Conservation (phyloP, 2,329 filamentous ascomycete species). For the Scolecobasidium constrictum region DNA sequence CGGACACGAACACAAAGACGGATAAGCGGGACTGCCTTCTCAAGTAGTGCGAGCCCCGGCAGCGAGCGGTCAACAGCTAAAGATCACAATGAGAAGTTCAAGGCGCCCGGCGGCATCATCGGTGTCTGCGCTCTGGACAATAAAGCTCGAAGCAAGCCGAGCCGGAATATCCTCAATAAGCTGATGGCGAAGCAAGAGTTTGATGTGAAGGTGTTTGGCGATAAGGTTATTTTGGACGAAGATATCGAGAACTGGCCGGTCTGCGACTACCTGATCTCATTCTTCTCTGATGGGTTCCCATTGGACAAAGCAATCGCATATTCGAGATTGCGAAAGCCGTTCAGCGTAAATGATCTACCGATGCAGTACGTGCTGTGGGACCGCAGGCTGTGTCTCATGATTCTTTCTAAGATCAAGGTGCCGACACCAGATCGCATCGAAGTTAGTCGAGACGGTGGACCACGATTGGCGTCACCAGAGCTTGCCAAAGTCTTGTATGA, state of each 20-base stretch:
- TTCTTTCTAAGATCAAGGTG: conserved; percentile 81
- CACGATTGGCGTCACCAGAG: conserved; percentile 64
- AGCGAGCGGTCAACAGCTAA: conserved; percentile 49
- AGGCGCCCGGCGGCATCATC: conserved; percentile 52
- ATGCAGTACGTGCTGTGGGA: conserved; percentile 99
- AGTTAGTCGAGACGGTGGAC: conserved; percentile 87
- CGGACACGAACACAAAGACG: conserved; percentile 51
- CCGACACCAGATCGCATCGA: conserved; percentile 82
- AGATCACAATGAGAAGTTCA: conserved; percentile 15
- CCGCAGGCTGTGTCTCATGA: conserved; percentile 73
- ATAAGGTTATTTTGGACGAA: conserved; percentile 97
- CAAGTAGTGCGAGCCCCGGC: conserved; percentile 70
- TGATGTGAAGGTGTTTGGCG: conserved; percentile 93
- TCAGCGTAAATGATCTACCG: conserved; percentile 92
- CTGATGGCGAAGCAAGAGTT: conserved; percentile 87
- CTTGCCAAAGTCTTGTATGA: conserved; percentile 71
- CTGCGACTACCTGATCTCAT: conserved; percentile 93
- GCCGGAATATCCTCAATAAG: conserved; percentile 87
- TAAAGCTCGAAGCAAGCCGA: conserved; percentile 94
- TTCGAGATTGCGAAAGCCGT: conserved; percentile 82
- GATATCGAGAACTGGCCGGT: conserved; percentile 93
- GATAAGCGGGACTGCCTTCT: conserved; percentile 71
- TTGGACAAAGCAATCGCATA: conserved; percentile 96
- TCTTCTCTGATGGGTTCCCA: conserved; percentile 96
- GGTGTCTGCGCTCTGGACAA: conserved; percentile 92